Evolutionary conservation across 1,284 basidiomycete species (phyloP).

Genomic region (Boletellus deceptivus): DNA sequence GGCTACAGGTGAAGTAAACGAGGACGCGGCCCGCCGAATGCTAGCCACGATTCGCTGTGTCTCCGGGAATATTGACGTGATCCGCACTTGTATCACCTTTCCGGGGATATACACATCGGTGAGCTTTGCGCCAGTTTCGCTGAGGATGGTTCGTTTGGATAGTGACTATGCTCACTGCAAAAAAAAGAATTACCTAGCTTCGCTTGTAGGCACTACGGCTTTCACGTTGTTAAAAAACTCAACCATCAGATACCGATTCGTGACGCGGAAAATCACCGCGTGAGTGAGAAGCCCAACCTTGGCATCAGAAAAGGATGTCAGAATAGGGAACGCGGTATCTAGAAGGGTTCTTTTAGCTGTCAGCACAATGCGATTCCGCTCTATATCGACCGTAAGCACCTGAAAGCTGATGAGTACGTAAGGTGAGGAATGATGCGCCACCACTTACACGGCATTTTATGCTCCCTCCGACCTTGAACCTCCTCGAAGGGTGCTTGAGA

Average conservation of each 20-base stretch:
- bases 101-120: constrained; percentile 74
- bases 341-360: constrained; percentile 94
- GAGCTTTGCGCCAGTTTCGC: constrained; percentile 48
- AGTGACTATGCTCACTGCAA: background rate
- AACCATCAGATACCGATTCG: constrained; percentile 77
- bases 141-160: constrained; percentile 5
- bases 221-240: constrained; percentile 92
- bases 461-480: constrained; percentile 81
- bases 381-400: constrained; percentile 86
- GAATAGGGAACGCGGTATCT: constrained; percentile 72
- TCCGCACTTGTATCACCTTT: constrained; percentile 84
- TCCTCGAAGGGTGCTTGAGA: constrained; percentile 89
- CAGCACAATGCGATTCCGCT: constrained; percentile 79
- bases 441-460: constrained; percentile 82
- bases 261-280: constrained; percentile 80
- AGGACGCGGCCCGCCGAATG: constrained; percentile 77
- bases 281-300: constrained; percentile 75
- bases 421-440: background rate
- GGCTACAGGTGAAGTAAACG: constrained; percentile 45
- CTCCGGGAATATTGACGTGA: constrained; percentile 71
- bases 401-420: constrained; percentile 31
- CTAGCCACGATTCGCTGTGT: constrained; percentile 77
- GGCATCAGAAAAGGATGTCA: constrained; percentile 68
- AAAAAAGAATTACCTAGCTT: constrained; percentile 65
- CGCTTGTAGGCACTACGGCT: constrained; percentile 78